Percentiles rank a stretch among this genome's conserved stretches.
These are phyloP conservation scores for Tripterygium wilfordii DNA, from an alignment of 177 flowering plant genomes.

Conservation along the genomic window DNA sequence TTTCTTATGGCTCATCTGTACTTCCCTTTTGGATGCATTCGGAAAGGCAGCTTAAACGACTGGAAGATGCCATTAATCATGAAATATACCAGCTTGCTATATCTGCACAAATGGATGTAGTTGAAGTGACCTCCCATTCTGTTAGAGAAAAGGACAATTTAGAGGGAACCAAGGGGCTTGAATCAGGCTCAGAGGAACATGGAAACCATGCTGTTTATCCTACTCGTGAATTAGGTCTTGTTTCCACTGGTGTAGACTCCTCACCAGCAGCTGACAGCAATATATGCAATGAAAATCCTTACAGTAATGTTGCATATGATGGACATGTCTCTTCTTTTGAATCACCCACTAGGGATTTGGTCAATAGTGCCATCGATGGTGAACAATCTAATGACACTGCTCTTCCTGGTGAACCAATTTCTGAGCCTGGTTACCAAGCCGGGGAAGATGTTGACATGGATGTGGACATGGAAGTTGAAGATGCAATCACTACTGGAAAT, in stretches of 20 bases:
- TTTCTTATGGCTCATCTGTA: slow-evolving; percentile 53
- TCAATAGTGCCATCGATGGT: slow-evolving; percentile 7
- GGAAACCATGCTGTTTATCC: slow-evolving; percentile 11
- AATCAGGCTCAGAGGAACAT: slow-evolving; percentile 18
- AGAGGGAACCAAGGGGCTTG: slow-evolving; percentile 11
- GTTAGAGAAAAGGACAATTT: slow-evolving; percentile 11
- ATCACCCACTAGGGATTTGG: slow-evolving; percentile 11
- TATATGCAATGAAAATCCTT: slow-evolving; percentile 2
- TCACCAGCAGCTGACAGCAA: slow-evolving; percentile 5
- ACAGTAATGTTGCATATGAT: slow-evolving; percentile 4
- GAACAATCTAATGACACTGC: slow-evolving; percentile 14
- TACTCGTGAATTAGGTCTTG: slow-evolving; percentile 11
- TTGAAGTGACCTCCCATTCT: slow-evolving; percentile 8
- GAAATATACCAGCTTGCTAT: slow-evolving; percentile 27
- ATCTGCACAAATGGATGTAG: slow-evolving; percentile 22
- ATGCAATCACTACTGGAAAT: slow-evolving; percentile 25
- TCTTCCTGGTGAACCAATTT: slow-evolving; percentile 12
- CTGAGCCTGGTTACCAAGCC: slow-evolving; percentile 13
- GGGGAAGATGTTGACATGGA: slow-evolving; percentile 84
- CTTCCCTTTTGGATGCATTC: slow-evolving; percentile 81
- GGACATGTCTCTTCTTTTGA: slow-evolving; percentile 12
- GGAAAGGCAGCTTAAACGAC: slow-evolving; percentile 52
- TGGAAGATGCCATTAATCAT: slow-evolving; percentile 42
- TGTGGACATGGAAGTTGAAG: slow-evolving; percentile 98
- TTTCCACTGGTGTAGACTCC: slow-evolving; percentile 11